phyloP scores from a whole-genome alignment of 2,329 filamentous ascomycete genomes.

The Arthrobotrys conoides region DNA sequence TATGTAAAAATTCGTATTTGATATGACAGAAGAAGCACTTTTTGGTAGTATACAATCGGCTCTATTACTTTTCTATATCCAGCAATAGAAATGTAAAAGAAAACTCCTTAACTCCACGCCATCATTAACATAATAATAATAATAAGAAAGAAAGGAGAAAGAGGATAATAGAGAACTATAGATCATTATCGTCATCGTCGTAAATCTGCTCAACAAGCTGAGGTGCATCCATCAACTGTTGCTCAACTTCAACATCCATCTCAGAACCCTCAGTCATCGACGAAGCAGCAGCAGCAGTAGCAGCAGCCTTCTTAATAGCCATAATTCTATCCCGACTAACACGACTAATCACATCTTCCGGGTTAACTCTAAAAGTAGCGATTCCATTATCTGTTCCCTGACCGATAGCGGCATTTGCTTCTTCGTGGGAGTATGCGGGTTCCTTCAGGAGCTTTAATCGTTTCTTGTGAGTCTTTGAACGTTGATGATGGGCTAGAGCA shows the following conservation, averaged over 20 bases:
- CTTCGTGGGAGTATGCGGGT: conserved; percentile 86
- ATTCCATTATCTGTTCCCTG: conserved; percentile 78
- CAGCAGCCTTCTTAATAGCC: conserved; percentile 14
- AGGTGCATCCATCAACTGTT: conserved; percentile 14
- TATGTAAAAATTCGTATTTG: not conserved
- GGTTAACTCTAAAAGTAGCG: not conserved
- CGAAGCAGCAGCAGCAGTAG: too few relatives aligned
- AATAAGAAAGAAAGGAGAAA: too few relatives aligned
- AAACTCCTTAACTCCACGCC: conserved; percentile 43
- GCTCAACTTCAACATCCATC: conserved; percentile 38
- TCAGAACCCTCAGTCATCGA: too few relatives aligned
- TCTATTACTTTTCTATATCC: not conserved
- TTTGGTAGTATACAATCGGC: conserved; percentile 3
- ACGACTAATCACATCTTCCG: conserved; percentile 45
- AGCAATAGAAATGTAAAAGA: not conserved
- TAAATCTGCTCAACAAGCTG: conserved; percentile 26
- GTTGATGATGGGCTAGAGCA: conserved; percentile 81
- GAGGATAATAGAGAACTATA: not conserved
- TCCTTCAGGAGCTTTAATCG: conserved; percentile 84
- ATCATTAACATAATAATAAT: not conserved
- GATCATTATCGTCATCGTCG: conserved; percentile 37
- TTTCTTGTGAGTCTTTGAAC: conserved; percentile 89
- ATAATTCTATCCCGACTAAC: conserved; percentile 33
- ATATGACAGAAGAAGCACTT: not conserved
- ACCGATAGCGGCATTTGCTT: conserved; percentile 85